Evolutionary conservation across 805 yeast species (phyloP), one percentile per base, ranked within the genome.

Genomic region (Sugiyamaella valdiviana): DNA sequence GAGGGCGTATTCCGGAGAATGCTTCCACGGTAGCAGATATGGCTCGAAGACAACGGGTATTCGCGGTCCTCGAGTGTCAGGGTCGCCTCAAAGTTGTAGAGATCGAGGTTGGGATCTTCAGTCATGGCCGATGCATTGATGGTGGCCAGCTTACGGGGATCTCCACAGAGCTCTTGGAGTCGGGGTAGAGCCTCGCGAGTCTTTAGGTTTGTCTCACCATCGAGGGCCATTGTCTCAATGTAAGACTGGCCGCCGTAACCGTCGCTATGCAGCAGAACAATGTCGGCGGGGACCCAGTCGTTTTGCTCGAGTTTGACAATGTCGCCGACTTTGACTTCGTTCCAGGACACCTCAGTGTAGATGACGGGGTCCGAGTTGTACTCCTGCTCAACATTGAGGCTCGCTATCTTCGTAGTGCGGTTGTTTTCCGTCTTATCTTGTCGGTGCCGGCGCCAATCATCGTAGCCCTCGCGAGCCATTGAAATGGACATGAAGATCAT

Each of bases 171-270:
- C 14, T 76, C 75, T 37, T 81, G 73, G 2, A 91, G 56, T 51
- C 81, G 85, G 1, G 75, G 71, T 52, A 82, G 84, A 0, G 96
- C 85, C 16, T 70, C 68, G 57, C 79, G 81, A 6, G 85, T 74
- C 64, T 93, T 93, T 52, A 93, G 71, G 62, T 89, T 91, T 0
- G 98, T 93, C 65, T 93, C 99, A 44, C 99, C 99, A 66, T 93
- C 99, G 43, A 93, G 72, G 1, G 96, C 99, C 91, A 91, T 89
- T 1, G 99, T 93, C 64, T 93, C 99, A 16, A 90, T 80, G 55
- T 79, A 86, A 1, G 86, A 77, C 49, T 81, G 77, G 36, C 83
- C 89, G 36, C 80, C 78, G 36, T 66, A 64, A 3, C 80, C 81
- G 44, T 76, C 76, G 2, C 88, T 79, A 0, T 90, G 76, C 38